These are phyloP conservation scores for Skeletonema costatum DNA, from an alignment of 108 stramenopile genomes.

Conservation along the genomic window DNA sequence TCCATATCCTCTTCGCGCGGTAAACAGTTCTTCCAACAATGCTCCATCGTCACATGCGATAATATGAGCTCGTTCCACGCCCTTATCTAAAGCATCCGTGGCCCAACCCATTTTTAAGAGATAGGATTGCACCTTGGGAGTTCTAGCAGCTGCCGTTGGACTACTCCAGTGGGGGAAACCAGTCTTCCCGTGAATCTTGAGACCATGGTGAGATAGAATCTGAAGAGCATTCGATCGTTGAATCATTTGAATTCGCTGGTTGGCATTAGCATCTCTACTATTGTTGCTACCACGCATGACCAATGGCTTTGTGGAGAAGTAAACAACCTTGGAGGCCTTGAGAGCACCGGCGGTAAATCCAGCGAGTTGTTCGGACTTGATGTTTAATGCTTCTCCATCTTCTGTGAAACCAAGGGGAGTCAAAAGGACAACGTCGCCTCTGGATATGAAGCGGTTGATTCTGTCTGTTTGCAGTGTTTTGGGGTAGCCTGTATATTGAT, in stretches of 20 bases:
- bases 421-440: constrained; percentile 63
- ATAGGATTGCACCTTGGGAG: constrained; percentile 31
- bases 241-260: constrained; percentile 60
- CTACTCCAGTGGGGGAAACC: constrained; percentile 44
- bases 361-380: constrained; percentile 59
- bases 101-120: constrained; percentile 68
- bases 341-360: constrained; percentile 57
- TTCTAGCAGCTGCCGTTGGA: background rate
- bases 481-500: constrained; percentile 56
- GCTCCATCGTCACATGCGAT: constrained; percentile 64
- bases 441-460: constrained; percentile 35
- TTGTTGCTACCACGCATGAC: constrained; percentile 41
- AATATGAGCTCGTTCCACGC: constrained; percentile 70
- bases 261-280: constrained; percentile 11
- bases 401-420: constrained; percentile 56
- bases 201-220: constrained; percentile 40
- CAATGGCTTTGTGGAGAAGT: constrained; percentile 53
- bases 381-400: constrained; percentile 55
- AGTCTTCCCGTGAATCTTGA: constrained; percentile 30
- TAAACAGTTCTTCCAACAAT: constrained; percentile 64
- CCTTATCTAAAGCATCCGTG: constrained; percentile 55
- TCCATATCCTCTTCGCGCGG: constrained; percentile 56
- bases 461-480: constrained; percentile 42
- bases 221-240: constrained; percentile 31
- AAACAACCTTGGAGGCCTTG: constrained; percentile 60